These are phyloP conservation scores for Aspergillus carlsbadensis DNA, from an alignment of 495 filamentous ascomycete genomes.

Conservation along the genomic window DNA sequence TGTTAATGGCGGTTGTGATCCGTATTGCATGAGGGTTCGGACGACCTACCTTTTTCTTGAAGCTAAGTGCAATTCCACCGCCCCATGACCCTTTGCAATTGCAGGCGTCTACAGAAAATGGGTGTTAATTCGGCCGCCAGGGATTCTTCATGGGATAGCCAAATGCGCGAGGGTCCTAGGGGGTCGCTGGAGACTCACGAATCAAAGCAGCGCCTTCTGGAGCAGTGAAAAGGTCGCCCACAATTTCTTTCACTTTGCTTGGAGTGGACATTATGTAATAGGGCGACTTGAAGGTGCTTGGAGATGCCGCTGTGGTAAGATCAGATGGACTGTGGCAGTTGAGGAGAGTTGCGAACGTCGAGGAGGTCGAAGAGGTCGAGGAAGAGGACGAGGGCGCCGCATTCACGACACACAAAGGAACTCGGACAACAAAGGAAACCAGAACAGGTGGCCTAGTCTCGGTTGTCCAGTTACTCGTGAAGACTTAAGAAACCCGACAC, in stretches of 20 bases:
- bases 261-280: background rate
- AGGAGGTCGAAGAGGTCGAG: background rate
- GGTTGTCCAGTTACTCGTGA: no score
- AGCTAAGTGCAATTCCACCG: constrained; percentile 37
- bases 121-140: background rate
- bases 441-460: no score
- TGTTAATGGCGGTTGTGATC: background rate
- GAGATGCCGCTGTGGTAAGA: background rate
- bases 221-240: constrained; percentile 45
- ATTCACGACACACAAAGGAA: no score
- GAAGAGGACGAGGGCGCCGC: background rate
- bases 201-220: constrained; percentile 44
- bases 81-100: constrained; percentile 48
- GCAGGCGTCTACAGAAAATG: constrained; percentile 41
- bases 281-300: background rate
- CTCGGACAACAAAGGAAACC: no score
- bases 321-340: background rate
- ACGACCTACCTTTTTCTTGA: constrained; percentile 32
- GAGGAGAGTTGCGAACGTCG: no score
- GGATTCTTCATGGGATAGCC: no score
- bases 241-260: constrained; percentile 25
- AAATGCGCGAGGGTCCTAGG: no score
- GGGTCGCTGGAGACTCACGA: constrained; percentile 33
- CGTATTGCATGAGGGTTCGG: background rate
- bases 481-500: no score